Conservation (phyloP, 352 stramenopile species). For the Blastocystis sp. region DNA sequence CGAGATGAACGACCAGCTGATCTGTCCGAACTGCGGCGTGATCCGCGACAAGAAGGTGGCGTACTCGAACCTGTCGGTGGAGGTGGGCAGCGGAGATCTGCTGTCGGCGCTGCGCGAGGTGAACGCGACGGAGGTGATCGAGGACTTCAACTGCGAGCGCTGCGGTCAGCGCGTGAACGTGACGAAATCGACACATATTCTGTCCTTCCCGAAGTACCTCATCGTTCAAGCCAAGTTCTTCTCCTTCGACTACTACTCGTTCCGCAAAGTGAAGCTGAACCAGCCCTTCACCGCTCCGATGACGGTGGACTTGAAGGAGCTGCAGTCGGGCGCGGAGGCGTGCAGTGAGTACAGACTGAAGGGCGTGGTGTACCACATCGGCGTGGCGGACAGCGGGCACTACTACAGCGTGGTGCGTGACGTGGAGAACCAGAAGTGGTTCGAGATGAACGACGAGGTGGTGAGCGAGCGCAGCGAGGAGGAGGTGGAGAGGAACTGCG, state of each 20-base stretch:
- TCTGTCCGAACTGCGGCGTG: conserved; percentile 29
- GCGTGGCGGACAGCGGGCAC: conserved; percentile 6
- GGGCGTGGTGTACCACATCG: background rate
- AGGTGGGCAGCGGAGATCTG: background rate
- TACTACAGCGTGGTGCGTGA: background rate
- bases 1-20: conserved; percentile 1
- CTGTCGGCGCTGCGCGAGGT: background rate
- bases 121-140: background rate
- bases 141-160: background rate
- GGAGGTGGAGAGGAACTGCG: background rate
- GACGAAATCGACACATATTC: background rate
- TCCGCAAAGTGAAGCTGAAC: background rate
- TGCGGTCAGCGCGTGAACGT: background rate
- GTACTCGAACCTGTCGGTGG: conserved; percentile 9
- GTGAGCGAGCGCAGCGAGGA: background rate
- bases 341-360: background rate
- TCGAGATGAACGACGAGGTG: conserved; percentile 27
- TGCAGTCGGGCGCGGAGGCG: background rate
- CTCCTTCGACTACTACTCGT: background rate
- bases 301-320: background rate
- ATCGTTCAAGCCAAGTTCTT: conserved; percentile 14
- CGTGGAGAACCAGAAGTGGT: background rate
- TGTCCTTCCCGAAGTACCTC: background rate
- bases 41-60: background rate
- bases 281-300: background rate